phyloP scores from a whole-genome alignment of 1,139 yeast species.

The Geotrichum klebahnii region DNA sequence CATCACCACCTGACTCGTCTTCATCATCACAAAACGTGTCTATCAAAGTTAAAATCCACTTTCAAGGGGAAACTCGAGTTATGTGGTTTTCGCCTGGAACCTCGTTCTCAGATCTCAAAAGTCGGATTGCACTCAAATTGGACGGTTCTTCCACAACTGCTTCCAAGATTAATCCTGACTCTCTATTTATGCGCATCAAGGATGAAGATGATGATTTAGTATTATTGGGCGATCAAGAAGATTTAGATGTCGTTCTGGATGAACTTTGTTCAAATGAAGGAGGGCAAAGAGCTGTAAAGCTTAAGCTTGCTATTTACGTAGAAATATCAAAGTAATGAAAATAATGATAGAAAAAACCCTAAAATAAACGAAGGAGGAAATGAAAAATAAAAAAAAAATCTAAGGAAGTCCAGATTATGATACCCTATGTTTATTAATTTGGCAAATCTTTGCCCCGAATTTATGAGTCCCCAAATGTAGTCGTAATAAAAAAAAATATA shows the following conservation, averaged over 20 bases:
- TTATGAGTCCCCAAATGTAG: too few species aligned
- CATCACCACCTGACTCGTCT: too few species aligned
- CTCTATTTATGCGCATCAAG: slow-evolving; percentile 10
- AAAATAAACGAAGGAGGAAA: too few species aligned
- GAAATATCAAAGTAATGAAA: too few species aligned
- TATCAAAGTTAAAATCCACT: slow-evolving; percentile 20
- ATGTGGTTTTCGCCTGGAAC: slow-evolving; percentile 13
- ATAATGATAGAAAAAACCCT: too few species aligned
- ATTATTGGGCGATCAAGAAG: slow-evolving; percentile 21
- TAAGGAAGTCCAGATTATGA: too few species aligned
- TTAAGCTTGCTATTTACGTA: slow-evolving; percentile 4
- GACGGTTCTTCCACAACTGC: neutral
- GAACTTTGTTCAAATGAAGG: neutral
- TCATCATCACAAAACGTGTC: too few species aligned
- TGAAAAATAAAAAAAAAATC: too few species aligned
- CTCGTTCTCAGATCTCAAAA: slow-evolving; percentile 9
- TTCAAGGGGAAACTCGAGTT: slow-evolving; percentile 18
- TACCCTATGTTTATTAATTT: too few species aligned
- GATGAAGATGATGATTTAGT: slow-evolving; percentile 22
- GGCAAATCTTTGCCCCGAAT: too few species aligned
- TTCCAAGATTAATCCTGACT: neutral
- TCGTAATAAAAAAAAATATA: neutral
- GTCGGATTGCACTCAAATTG: slow-evolving; percentile 16
- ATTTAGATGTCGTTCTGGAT: slow-evolving; percentile 13
- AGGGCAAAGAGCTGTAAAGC: neutral